A percentile compares a stretch with the other conserved stretches of the same genome.
These are phyloP conservation scores for Candida sp. DNA, from an alignment of 1,139 yeast species.

Conservation along the genomic window DNA sequence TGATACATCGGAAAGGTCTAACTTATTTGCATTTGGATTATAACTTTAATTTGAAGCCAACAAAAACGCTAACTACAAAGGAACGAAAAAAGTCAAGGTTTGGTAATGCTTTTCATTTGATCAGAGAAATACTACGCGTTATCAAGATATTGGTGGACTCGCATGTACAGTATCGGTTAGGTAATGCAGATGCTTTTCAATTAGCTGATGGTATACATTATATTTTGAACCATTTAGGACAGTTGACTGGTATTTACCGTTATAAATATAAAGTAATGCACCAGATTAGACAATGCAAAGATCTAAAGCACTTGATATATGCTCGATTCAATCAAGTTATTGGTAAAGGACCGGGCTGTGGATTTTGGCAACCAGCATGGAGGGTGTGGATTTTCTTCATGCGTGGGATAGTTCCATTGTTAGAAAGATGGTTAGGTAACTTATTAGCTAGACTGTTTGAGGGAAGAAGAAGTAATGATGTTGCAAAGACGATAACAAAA, in stretches of 20 bases:
- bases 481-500: slow-evolving; percentile 91
- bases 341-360: slow-evolving; percentile 99
- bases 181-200: slow-evolving; percentile 90
- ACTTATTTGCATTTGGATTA: slow-evolving; percentile 93
- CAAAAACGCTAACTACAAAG: slow-evolving; percentile 93
- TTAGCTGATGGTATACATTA: slow-evolving; percentile 93
- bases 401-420: slow-evolving; percentile 88
- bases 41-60: slow-evolving; percentile 94
- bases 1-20: slow-evolving; percentile 88
- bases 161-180: slow-evolving; percentile 87
- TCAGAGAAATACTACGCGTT: slow-evolving; percentile 82
- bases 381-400: slow-evolving; percentile 91
- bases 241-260: slow-evolving; percentile 92
- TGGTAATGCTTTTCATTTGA: slow-evolving; percentile 94
- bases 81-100: slow-evolving; percentile 95
- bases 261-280: slow-evolving; percentile 98
- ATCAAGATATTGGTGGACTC: slow-evolving; percentile 87
- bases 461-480: slow-evolving; percentile 90
- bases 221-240: slow-evolving; percentile 90
- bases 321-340: slow-evolving; percentile 74
- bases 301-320: slow-evolving; percentile 87
- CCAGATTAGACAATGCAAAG: slow-evolving; percentile 95
- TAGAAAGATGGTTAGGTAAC: slow-evolving; percentile 96
- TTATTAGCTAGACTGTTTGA: slow-evolving; percentile 91
- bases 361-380: slow-evolving; percentile 99